Percentiles rank a stretch among this genome's conserved stretches.
These are phyloP conservation scores for Pseudonectria buxi DNA, from an alignment of 2,329 filamentous ascomycete genomes.

Conservation along the genomic window DNA sequence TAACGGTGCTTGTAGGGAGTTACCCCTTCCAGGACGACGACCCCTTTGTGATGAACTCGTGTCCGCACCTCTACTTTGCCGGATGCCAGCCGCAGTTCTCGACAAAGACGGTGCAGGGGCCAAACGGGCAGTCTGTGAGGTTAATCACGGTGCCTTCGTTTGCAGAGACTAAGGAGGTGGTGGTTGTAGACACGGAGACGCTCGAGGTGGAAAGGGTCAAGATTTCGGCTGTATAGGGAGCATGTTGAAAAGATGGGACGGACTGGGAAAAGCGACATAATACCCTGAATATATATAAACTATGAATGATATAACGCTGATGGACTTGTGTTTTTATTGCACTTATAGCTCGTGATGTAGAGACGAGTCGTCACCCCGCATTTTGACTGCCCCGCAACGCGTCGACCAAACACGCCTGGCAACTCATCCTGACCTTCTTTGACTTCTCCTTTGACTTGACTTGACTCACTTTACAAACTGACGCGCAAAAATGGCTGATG, in stretches of 20 bases:
- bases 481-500: slow-evolving; percentile 30
- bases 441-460: neutral
- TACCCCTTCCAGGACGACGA: slow-evolving; percentile 95
- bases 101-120: slow-evolving; percentile 61
- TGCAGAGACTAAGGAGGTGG: slow-evolving; percentile 66
- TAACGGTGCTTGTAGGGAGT: slow-evolving; percentile 55
- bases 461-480: neutral
- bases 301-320: too few species aligned
- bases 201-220: slow-evolving; percentile 69
- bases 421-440: slow-evolving; percentile 1
- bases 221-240: slow-evolving; percentile 30
- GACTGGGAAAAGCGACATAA: slow-evolving; percentile 1
- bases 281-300: slow-evolving; percentile 3
- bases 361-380: too few species aligned
- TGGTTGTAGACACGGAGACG: slow-evolving; percentile 80
- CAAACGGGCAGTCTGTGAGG: slow-evolving; percentile 62
- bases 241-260: neutral
- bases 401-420: neutral
- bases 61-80: slow-evolving; percentile 86
- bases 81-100: slow-evolving; percentile 78
- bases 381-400: slow-evolving; percentile 1
- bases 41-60: slow-evolving; percentile 77
- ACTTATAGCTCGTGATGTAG: too few species aligned
- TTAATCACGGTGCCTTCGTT: slow-evolving; percentile 83
- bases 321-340: too few species aligned